Evolutionary conservation across 805 yeast species (phyloP), one percentile per base, ranked within the genome.

Genomic region (Cyberlindnera saturnus): DNA sequence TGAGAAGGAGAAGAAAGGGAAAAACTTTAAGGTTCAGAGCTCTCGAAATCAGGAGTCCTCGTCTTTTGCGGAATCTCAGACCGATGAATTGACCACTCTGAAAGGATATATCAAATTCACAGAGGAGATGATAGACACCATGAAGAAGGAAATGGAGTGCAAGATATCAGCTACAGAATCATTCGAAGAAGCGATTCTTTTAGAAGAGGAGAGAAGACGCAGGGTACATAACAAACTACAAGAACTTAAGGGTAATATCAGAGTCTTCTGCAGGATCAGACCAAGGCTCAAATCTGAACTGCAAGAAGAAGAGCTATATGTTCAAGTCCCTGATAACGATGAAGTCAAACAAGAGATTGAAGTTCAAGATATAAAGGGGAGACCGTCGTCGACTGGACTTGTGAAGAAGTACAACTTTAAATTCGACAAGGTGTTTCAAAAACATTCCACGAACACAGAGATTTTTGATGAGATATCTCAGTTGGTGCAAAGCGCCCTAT

Each of bases 401-500:
- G 5, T 17, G 4, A 52, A 50, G 47, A 43, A 49, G 3, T 64
- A 65, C 49, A 61, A 56, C 29, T 89, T 87, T 57, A 70, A 70
- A 35, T 91, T 90, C 61, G 98, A 91, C 64, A 78, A 79, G 46
- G 81, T 93, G 0, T 93, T 93, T 56, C 72, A 69, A 29, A 71
- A 73, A 41, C 49, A 53, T 1, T 63, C 74, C 9, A 57, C 74
- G 2, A 91, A 91, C 58, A 51, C 50, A 1, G 82, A 77, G 20
- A 75, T 93, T 0, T 93, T 89, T 62, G 82, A 78, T 28, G 99
- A 91, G 56, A 75, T 91, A 1, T 81, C 93, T 2, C 96, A 89
- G 60, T 64, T 91, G 18, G 80, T 91, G 2, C 96, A 88, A 60
- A 87, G 75, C 67, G 80, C 95, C 1, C 61, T 90, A 13, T 95